phyloP scores from a whole-genome alignment of 371 early-diverging fungal species.

The Mortierella sp. region DNA sequence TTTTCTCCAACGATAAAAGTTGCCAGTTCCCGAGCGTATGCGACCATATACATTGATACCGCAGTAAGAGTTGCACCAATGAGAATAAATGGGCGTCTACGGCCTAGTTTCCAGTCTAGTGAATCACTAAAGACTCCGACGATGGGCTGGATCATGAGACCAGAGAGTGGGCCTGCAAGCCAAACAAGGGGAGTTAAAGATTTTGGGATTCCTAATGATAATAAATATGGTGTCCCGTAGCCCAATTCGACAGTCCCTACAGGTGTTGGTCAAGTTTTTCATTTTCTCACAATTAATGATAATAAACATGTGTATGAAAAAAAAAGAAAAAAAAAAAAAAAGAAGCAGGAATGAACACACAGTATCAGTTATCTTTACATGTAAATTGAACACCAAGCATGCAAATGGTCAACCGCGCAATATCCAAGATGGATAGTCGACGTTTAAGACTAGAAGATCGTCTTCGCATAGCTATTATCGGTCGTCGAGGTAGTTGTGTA shows the following conservation, averaged over 20 bases:
- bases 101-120: constrained; percentile 64
- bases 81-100: constrained; percentile 69
- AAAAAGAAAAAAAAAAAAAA: constrained; percentile 17
- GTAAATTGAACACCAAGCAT: constrained; percentile 78
- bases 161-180: constrained; percentile 87
- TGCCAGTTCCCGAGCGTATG: constrained; percentile 72
- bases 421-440: constrained; percentile 42
- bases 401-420: constrained; percentile 66
- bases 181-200: constrained; percentile 77
- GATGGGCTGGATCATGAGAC: constrained; percentile 58
- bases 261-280: neutral
- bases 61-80: constrained; percentile 67
- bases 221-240: constrained; percentile 85
- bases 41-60: constrained; percentile 71
- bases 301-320: constrained; percentile 1
- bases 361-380: too few relatives aligned
- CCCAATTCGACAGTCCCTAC: constrained; percentile 53
- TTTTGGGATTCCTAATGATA: constrained; percentile 74
- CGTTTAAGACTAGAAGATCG: constrained; percentile 20
- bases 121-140: constrained; percentile 74
- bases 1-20: constrained; percentile 25
- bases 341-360: constrained; percentile 22
- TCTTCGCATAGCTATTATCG: neutral
- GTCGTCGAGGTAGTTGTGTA: constrained; percentile 1
- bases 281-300: neutral